phyloP scores from a whole-genome alignment of 441 rosid genomes.

The Manihot esculenta region DNA sequence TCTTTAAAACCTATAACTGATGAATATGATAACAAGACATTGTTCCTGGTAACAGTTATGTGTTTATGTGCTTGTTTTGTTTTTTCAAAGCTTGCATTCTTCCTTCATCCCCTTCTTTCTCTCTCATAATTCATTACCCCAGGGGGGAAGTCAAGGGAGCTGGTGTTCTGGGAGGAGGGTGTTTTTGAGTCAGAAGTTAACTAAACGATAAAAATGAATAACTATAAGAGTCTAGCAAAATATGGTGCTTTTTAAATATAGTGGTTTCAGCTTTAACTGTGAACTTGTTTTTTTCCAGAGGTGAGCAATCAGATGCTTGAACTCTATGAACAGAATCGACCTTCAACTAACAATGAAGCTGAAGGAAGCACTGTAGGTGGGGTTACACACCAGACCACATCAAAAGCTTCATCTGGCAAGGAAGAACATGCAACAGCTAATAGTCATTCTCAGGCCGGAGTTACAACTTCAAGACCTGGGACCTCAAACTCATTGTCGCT shows the following conservation, averaged over 20 bases:
- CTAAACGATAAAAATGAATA: background rate
- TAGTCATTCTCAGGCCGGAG: conserved; percentile 29
- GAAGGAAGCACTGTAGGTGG: conserved; percentile 72
- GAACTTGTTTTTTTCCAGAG: conserved; percentile 48
- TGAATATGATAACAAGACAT: background rate
- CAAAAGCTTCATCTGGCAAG: conserved; percentile 35
- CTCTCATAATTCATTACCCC: background rate
- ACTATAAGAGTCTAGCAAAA: background rate
- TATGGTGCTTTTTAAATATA: background rate
- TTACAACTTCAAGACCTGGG: conserved; percentile 26
- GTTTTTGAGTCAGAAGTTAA: conserved; percentile 6
- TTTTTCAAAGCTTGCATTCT: background rate
- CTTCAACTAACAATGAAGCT: conserved; percentile 66
- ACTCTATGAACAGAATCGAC: conserved; percentile 82
- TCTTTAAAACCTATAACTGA: background rate
- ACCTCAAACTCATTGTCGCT: conserved; percentile 29
- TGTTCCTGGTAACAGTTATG: background rate
- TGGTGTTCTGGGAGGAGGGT: background rate
- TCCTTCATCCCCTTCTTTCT: background rate
- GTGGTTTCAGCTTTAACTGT: background rate
- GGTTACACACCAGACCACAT: conserved; percentile 39
- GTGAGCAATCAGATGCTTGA: conserved; percentile 97
- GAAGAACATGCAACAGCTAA: conserved; percentile 31
- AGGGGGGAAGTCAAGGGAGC: background rate
- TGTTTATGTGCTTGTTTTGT: background rate